phyloP scores from a whole-genome alignment of 1,139 yeast species.

The Hyphopichia buzzinii region DNA sequence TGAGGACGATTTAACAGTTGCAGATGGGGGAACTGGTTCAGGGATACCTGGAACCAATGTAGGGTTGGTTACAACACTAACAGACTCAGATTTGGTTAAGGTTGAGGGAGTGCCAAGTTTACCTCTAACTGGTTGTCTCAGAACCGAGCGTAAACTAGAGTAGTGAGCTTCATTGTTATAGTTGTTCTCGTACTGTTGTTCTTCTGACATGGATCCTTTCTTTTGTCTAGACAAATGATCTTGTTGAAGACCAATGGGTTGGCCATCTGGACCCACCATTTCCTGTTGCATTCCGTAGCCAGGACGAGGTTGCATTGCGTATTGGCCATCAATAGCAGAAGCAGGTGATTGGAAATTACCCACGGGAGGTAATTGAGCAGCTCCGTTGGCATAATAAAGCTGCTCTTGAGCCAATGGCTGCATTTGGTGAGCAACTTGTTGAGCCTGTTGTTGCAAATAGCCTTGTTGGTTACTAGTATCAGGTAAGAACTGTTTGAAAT shows the following conservation, averaged over 20 bases:
- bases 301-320: slow-evolving; percentile 5
- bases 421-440: slow-evolving; percentile 22
- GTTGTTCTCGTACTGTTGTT: slow-evolving; percentile 29
- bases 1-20: slow-evolving; percentile 50
- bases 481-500: slow-evolving; percentile 92
- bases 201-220: slow-evolving; percentile 31
- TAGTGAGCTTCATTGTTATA: slow-evolving; percentile 51
- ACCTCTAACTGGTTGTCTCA: slow-evolving; percentile 26
- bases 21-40: slow-evolving; percentile 75
- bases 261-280: slow-evolving; percentile 1
- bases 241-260: slow-evolving; percentile 6
- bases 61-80: slow-evolving; percentile 43
- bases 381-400: slow-evolving; percentile 22
- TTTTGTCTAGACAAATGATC: slow-evolving; percentile 13
- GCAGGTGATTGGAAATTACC: slow-evolving; percentile 91
- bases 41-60: slow-evolving; percentile 83
- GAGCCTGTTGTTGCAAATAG: slow-evolving; percentile 14
- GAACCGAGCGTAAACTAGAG: slow-evolving; percentile 50
- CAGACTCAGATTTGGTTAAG: slow-evolving; percentile 18
- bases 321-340: slow-evolving; percentile 20
- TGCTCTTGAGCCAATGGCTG: slow-evolving; percentile 16
- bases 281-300: slow-evolving; percentile 4
- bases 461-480: slow-evolving; percentile 60
- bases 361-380: slow-evolving; percentile 81
- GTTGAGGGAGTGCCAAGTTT: slow-evolving; percentile 16